Evolutionary conservation across 2,329 filamentous ascomycete species (phyloP).

Genomic region (Rutstroemia sp.): DNA sequence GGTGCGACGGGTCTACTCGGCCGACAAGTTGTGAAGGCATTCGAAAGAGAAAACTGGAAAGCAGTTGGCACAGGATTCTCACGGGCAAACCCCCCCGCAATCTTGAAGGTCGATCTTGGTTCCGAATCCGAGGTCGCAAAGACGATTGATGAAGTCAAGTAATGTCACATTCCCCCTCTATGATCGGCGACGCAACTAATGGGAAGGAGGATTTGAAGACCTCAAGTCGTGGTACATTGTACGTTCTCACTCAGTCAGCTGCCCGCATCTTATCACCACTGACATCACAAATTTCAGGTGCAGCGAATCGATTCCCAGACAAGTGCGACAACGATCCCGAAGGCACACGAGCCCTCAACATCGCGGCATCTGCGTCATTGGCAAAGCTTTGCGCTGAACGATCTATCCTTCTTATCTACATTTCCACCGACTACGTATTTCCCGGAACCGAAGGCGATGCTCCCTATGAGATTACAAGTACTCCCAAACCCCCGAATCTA

Average conservation of each 20-base stretch:
- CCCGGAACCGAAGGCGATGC: conserved; percentile 69
- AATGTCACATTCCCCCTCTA: conserved; percentile 22
- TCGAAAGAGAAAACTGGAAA: conserved; percentile 60
- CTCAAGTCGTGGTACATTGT: conserved; percentile 77
- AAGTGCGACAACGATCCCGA: conserved; percentile 74
- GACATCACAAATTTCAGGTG: conserved; percentile 44
- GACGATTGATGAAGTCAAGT: conserved; percentile 49
- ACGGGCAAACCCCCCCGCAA: conserved; percentile 61
- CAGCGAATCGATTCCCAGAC: conserved; percentile 82
- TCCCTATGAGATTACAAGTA: conserved; percentile 63
- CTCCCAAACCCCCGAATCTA: conserved; percentile 62
- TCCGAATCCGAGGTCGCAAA: conserved; percentile 38
- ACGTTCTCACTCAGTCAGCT: conserved; percentile 26
- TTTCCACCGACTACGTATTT: conserved; percentile 80
- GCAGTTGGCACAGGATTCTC: conserved; percentile 68
- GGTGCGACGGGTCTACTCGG: conserved; percentile 81
- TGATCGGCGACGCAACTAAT: conserved; percentile 11
- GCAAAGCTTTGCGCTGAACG: conserved; percentile 57
- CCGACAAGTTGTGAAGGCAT: conserved; percentile 66
- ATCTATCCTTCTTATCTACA: conserved; percentile 62
- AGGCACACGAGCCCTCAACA: conserved; percentile 66
- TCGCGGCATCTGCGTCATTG: conserved; percentile 60
- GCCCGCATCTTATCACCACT: background rate
- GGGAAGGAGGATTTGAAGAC: conserved; percentile 39
- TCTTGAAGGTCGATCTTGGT: conserved; percentile 40